Evolutionary conservation across 2,329 filamentous ascomycete genomes (phyloP).

Genomic region (Claviceps cyperi): DNA sequence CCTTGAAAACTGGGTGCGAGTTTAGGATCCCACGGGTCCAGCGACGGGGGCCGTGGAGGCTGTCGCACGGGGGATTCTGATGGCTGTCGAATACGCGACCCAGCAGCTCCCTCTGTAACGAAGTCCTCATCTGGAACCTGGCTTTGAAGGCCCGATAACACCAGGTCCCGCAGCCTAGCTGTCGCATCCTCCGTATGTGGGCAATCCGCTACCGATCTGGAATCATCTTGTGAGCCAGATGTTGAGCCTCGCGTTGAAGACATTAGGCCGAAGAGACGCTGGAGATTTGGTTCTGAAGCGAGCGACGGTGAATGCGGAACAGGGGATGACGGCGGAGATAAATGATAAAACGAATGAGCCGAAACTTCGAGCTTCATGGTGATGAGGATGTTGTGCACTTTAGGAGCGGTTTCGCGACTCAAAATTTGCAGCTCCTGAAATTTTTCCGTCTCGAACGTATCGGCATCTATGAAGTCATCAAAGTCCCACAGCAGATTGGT

Average conservation of each 20-base stretch:
- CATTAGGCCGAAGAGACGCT: neutral
- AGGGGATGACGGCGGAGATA: conserved; percentile 15
- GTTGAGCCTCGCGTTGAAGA: conserved; percentile 2
- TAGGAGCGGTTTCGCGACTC: conserved; percentile 33
- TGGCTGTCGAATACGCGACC: conserved; percentile 1
- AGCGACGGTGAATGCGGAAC: conserved; percentile 6
- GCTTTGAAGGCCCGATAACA: conserved; percentile 5
- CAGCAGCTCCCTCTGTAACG: neutral
- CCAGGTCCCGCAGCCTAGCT: conserved; percentile 14
- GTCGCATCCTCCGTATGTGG: conserved; percentile 16
- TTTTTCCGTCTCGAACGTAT: conserved; percentile 35
- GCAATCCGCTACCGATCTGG: conserved; percentile 1
- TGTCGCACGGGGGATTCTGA: conserved; percentile 11
- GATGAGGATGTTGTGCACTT: conserved; percentile 35
- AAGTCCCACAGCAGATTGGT: conserved; percentile 41
- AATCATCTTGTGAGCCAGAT: conserved; percentile 3
- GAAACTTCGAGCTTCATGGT: conserved; percentile 36
- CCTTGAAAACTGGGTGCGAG: conserved; percentile 10
- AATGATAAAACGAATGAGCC: conserved; percentile 10
- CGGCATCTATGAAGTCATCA: conserved; percentile 36
- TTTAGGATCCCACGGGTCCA: conserved; percentile 29
- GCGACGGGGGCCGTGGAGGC: conserved; percentile 23
- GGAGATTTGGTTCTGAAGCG: conserved; percentile 1
- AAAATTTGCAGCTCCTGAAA: conserved; percentile 33
- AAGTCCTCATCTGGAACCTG: neutral